Conservation (phyloP, 495 filamentous ascomycete genomes). For the Staphylotrichum longicolle region DNA sequence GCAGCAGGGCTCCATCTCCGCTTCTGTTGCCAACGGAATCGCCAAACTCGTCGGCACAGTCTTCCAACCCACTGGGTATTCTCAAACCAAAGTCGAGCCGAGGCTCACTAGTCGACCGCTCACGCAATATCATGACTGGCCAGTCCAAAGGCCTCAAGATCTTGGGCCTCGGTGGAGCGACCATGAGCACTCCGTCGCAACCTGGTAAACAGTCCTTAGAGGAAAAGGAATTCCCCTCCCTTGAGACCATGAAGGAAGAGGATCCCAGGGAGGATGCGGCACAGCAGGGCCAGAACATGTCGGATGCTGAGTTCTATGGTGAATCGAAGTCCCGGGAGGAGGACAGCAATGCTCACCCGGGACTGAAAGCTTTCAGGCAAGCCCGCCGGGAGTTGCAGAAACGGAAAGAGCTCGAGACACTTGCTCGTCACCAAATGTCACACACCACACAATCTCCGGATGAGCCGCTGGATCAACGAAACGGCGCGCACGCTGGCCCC, state of each 20-base stretch:
- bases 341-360: conserved; percentile 39
- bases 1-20: conserved; percentile 52
- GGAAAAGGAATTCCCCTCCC: conserved; percentile 30
- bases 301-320: conserved; percentile 23
- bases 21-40: conserved; percentile 46
- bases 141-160: conserved; percentile 69
- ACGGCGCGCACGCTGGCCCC: conserved; percentile 30
- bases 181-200: conserved; percentile 53
- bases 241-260: conserved; percentile 33
- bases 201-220: conserved; percentile 37
- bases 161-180: conserved; percentile 59
- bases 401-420: conserved; percentile 48
- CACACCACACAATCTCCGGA: conserved; percentile 25
- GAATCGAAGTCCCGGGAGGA: conserved; percentile 23
- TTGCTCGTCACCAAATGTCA: conserved; percentile 35
- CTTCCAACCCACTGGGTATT: conserved; percentile 61
- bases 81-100: conserved; percentile 66
- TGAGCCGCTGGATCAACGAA: conserved; percentile 23
- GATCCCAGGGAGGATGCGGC: conserved; percentile 49
- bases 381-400: conserved; percentile 53
- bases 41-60: conserved; percentile 40
- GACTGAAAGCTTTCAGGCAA: conserved; percentile 50
- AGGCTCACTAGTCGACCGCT: conserved; percentile 54
- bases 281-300: conserved; percentile 30
- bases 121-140: conserved; percentile 32